These are phyloP conservation scores for Cyberlindnera misumaiensis DNA, from an alignment of 805 yeast species.

Conservation along the genomic window DNA sequence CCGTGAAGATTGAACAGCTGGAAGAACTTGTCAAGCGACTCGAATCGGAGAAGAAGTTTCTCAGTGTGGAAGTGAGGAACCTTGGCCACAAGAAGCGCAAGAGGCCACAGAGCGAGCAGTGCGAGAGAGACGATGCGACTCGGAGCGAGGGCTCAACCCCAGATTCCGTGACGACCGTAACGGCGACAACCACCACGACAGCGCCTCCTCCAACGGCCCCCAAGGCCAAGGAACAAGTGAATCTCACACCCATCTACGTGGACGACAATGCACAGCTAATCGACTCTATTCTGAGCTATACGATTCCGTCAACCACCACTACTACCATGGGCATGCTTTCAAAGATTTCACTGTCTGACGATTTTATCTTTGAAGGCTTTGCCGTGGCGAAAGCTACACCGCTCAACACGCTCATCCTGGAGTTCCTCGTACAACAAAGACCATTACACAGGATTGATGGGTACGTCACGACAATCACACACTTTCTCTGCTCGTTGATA, in stretches of 20 bases:
- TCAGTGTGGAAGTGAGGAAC: slow-evolving; percentile 40
- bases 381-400: slow-evolving; percentile 27
- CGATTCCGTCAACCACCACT: slow-evolving; percentile 28
- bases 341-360: slow-evolving; percentile 19
- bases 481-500: slow-evolving; percentile 26
- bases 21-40: slow-evolving; percentile 36
- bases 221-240: slow-evolving; percentile 1
- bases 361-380: slow-evolving; percentile 12
- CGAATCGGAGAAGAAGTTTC: slow-evolving; percentile 51
- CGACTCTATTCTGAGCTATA: slow-evolving; percentile 28
- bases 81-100: slow-evolving; percentile 15
- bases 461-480: slow-evolving; percentile 37
- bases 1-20: slow-evolving; percentile 32
- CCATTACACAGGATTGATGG: slow-evolving; percentile 41
- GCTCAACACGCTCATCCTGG: slow-evolving; percentile 29
- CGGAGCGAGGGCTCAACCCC: slow-evolving; percentile 1
- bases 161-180: slow-evolving; percentile 8
- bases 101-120: slow-evolving; percentile 7
- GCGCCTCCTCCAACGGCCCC: background rate
- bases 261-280: slow-evolving; percentile 33
- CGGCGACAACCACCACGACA: slow-evolving; percentile 5
- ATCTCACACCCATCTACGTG: slow-evolving; percentile 11
- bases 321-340: slow-evolving; percentile 30
- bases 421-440: slow-evolving; percentile 37
- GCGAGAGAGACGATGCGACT: slow-evolving; percentile 3